Percentiles rank a stretch among this genome's conserved stretches.
Evolutionary conservation across 306 rosid species (phyloP).

Genomic region (Quercus engelmannii): DNA sequence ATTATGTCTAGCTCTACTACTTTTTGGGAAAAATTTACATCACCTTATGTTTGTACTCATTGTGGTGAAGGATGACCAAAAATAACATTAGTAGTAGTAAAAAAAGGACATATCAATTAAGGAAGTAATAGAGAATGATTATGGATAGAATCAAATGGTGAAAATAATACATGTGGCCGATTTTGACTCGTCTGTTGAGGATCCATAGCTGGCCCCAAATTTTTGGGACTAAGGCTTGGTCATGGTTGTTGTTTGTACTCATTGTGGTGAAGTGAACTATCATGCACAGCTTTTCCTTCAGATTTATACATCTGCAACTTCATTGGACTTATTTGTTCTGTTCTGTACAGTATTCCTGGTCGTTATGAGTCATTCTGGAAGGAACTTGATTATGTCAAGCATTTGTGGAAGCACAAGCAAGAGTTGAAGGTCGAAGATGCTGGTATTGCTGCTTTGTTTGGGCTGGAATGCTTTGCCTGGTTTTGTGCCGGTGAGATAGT

Average conservation of each 20-base stretch:
- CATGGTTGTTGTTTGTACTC: background rate
- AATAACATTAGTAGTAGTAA: no score
- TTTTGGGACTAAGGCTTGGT: no score
- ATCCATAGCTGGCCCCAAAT: no score
- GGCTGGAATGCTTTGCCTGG: slow-evolving; percentile 87
- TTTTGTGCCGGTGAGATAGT: slow-evolving; percentile 77
- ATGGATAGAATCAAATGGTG: no score
- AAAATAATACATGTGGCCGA: no score
- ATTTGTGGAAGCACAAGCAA: slow-evolving; percentile 72
- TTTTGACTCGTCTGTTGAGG: no score
- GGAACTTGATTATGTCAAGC: slow-evolving; percentile 79
- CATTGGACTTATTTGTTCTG: slow-evolving; percentile 9
- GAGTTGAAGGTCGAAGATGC: slow-evolving; percentile 90
- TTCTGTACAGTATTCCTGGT: slow-evolving; percentile 64
- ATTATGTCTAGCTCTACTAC: background rate
- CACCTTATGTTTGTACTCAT: background rate
- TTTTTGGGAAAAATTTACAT: background rate
- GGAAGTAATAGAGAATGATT: no score
- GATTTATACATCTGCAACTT: background rate
- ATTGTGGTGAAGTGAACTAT: background rate
- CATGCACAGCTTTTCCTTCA: background rate
- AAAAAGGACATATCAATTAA: no score
- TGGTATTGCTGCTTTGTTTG: slow-evolving; percentile 86
- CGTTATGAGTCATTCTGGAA: slow-evolving; percentile 67
- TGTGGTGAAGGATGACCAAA: background rate